phyloP scores from a whole-genome alignment of 108 stramenopile species.

The Ochromonas danica region DNA sequence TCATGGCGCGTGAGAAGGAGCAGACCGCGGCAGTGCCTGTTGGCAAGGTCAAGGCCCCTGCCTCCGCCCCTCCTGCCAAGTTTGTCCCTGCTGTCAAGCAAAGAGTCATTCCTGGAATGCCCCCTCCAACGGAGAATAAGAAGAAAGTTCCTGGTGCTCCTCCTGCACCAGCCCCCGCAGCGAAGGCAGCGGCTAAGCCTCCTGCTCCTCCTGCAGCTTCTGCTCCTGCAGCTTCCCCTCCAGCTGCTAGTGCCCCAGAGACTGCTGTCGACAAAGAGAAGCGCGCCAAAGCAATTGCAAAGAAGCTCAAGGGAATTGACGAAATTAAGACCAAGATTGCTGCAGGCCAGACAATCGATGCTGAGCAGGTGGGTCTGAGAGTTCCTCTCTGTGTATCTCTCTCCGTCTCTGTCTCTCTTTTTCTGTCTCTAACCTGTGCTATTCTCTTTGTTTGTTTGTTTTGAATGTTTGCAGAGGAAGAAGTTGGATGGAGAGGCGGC shows the following conservation, averaged over 20 bases:
- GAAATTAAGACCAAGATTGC: conserved; percentile 9
- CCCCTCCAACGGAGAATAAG: neutral
- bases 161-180: neutral
- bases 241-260: neutral
- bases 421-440: too few relatives aligned
- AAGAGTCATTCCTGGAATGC: conserved; percentile 24
- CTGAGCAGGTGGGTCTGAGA: conserved; percentile 34
- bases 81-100: neutral
- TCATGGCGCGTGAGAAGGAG: neutral
- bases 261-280: conserved; percentile 11
- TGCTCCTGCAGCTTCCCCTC: neutral
- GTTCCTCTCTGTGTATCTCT: too few relatives aligned
- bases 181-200: conserved; percentile 5
- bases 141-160: neutral
- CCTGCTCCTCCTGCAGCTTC: conserved; percentile 9
- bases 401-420: too few relatives aligned
- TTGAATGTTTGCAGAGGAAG: too few relatives aligned
- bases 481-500: too few relatives aligned
- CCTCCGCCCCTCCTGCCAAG: neutral
- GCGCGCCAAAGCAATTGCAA: conserved; percentile 18
- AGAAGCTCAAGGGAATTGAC: conserved; percentile 30
- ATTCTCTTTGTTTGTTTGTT: too few relatives aligned
- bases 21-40: neutral
- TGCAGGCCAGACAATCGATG: neutral
- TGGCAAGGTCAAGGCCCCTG: neutral